phyloP scores from a whole-genome alignment of 192 early-diverging fungal genomes.

The Coemansia sp. region DNA sequence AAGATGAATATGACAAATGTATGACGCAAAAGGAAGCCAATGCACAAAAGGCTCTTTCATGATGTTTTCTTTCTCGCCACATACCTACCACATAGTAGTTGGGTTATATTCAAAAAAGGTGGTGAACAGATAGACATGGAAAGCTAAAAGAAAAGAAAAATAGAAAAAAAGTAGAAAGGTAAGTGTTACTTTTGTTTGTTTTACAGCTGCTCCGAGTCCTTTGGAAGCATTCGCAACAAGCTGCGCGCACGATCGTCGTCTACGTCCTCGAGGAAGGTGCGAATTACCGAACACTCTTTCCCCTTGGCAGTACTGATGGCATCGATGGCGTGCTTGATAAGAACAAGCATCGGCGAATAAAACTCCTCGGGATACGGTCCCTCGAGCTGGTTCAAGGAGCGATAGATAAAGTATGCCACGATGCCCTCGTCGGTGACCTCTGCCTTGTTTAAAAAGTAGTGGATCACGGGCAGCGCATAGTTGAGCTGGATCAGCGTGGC shows the following conservation, averaged over 20 bases:
- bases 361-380: conserved; percentile 33
- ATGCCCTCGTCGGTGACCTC: conserved; percentile 67
- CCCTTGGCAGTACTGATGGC: conserved; percentile 28
- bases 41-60: too few relatives aligned
- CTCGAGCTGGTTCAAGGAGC: conserved; percentile 31
- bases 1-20: too few relatives aligned
- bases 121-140: too few relatives aligned
- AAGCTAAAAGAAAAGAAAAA: neutral
- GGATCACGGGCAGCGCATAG: conserved; percentile 61
- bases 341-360: conserved; percentile 21
- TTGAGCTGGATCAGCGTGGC: conserved; percentile 62
- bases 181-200: neutral
- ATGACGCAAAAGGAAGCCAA: too few relatives aligned
- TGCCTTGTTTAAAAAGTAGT: conserved; percentile 55
- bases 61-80: too few relatives aligned
- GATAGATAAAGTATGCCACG: conserved; percentile 62
- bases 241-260: conserved; percentile 14
- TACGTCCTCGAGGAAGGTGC: conserved; percentile 27
- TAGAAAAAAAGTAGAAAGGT: neutral
- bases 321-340: conserved; percentile 25
- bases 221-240: conserved; percentile 9
- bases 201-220: neutral
- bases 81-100: too few relatives aligned
- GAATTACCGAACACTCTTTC: conserved; percentile 22
- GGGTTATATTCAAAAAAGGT: too few relatives aligned